These are phyloP conservation scores for Thielaviopsis euricoi DNA, from an alignment of 2,329 filamentous ascomycete genomes.

Conservation along the genomic window DNA sequence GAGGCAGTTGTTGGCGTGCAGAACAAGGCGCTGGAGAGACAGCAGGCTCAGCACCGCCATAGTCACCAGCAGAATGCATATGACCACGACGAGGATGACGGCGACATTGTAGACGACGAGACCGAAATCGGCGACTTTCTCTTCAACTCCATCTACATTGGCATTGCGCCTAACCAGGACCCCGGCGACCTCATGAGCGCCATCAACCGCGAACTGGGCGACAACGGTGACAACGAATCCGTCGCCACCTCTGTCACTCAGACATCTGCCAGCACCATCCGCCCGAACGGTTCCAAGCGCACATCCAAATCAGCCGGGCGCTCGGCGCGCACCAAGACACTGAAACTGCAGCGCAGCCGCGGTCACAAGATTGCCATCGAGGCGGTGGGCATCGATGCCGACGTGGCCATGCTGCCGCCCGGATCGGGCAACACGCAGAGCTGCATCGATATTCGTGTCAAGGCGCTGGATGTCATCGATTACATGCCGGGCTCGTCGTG, in stretches of 20 bases:
- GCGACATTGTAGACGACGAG: conserved; percentile 63
- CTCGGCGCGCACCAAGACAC: conserved; percentile 33
- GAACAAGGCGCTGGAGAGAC: conserved; percentile 60
- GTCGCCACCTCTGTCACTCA: conserved; percentile 52
- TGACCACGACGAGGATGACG: conserved; percentile 23
- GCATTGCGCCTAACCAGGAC: conserved; percentile 72
- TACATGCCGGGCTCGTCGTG: conserved; percentile 90
- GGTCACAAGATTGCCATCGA: conserved; percentile 94
- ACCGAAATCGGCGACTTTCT: conserved; percentile 85
- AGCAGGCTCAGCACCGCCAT: conserved; percentile 16
- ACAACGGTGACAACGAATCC: conserved; percentile 82
- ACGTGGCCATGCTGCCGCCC: conserved; percentile 66
- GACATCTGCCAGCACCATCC: conserved; percentile 40
- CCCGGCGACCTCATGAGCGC: conserved; percentile 64
- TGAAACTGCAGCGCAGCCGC: conserved; percentile 70
- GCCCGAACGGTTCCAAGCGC: conserved; percentile 25
- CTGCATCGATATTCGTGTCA: conserved; percentile 68
- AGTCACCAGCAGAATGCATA: conserved; percentile 20
- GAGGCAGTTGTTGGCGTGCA: conserved; percentile 84
- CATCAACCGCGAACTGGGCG: conserved; percentile 80
- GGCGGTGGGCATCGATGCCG: conserved; percentile 65
- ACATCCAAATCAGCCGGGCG: conserved; percentile 35
- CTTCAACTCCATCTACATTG: conserved; percentile 98
- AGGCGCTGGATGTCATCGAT: conserved; percentile 80
- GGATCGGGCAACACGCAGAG: conserved; percentile 67